These are phyloP conservation scores for Astragalus glycyphyllos DNA, from an alignment of 306 rosid genomes.

Conservation along the genomic window DNA sequence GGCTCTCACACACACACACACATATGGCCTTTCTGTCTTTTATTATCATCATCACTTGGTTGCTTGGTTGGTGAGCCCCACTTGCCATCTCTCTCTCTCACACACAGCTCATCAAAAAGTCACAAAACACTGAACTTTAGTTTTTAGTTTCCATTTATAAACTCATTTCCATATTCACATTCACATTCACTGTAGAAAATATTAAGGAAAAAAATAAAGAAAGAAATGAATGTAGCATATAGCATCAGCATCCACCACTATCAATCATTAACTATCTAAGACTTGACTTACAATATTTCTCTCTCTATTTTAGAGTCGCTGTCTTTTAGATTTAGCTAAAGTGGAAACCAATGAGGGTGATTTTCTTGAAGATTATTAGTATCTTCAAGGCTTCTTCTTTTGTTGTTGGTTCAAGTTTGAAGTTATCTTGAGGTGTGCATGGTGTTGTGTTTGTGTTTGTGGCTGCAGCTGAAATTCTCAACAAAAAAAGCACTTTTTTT, in stretches of 20 bases:
- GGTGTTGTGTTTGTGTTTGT: conserved; percentile 27
- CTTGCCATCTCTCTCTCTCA: conserved; percentile 15
- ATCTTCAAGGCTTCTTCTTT: conserved; percentile 40
- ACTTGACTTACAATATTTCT: conserved; percentile 34
- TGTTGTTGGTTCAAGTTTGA: conserved; percentile 45
- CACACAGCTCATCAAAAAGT: conserved; percentile 38
- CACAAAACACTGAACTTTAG: not conserved
- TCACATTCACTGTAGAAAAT: conserved; percentile 19
- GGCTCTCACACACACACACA: conserved; percentile 24
- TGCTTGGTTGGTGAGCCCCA: conserved; percentile 47
- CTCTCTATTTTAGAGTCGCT: conserved; percentile 29
- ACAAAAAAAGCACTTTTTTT: not conserved
- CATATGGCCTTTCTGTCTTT: conserved; percentile 52
- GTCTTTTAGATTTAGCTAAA: conserved; percentile 48
- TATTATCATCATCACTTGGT: conserved; percentile 37
- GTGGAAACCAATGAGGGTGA: conserved; percentile 40
- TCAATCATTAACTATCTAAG: conserved; percentile 32
- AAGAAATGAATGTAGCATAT: conserved; percentile 17
- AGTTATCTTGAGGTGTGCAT: conserved; percentile 50
- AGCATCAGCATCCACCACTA: conserved; percentile 21
- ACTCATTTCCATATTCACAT: conserved; percentile 24
- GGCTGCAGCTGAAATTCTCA: conserved; percentile 13
- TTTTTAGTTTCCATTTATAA: conserved; percentile 18
- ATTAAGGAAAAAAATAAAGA: not conserved
- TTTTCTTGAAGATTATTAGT: conserved; percentile 62